Conservation (phyloP, 441 rosid genomes). For the Pelargonium citronellum region DNA sequence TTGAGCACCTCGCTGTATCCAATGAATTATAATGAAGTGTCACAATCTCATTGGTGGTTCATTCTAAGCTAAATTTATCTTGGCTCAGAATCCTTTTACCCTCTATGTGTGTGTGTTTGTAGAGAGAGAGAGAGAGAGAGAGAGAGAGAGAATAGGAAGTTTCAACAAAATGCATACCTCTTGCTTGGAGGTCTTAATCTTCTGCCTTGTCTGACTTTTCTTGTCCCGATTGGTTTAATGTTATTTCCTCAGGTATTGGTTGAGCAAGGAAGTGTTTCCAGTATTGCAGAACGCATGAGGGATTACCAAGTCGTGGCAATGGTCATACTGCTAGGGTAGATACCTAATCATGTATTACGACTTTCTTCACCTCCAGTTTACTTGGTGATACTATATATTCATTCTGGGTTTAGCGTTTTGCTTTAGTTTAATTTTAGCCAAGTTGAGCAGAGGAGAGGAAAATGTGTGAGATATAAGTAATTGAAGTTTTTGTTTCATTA, state of each 20-base stretch:
- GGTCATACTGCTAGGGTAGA: constrained; percentile 77
- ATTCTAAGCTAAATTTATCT: no score
- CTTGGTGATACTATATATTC: constrained; percentile 6
- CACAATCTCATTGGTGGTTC: no score
- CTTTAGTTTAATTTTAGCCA: constrained; percentile 1
- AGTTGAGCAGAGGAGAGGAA: constrained; percentile 3
- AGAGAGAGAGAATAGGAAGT: background rate
- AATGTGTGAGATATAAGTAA: no score
- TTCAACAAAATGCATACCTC: background rate
- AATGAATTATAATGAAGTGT: no score
- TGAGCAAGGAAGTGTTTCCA: constrained; percentile 46
- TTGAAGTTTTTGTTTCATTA: constrained; percentile 18
- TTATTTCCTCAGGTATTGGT: constrained; percentile 49
- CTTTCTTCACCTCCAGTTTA: background rate
- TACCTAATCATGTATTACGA: constrained; percentile 8
- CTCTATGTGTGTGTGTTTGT: no score
- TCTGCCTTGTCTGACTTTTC: background rate
- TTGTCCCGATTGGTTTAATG: constrained; percentile 4
- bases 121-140: no score
- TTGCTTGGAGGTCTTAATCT: background rate
- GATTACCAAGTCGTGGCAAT: constrained; percentile 78
- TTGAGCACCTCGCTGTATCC: no score
- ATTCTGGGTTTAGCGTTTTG: background rate
- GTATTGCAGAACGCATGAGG: constrained; percentile 57
- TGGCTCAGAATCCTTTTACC: no score